Evolutionary conservation across 2,329 filamentous ascomycete genomes (phyloP), one percentile per base, ranked within the genome.

Genomic region (Fusarium cyanostomum): DNA sequence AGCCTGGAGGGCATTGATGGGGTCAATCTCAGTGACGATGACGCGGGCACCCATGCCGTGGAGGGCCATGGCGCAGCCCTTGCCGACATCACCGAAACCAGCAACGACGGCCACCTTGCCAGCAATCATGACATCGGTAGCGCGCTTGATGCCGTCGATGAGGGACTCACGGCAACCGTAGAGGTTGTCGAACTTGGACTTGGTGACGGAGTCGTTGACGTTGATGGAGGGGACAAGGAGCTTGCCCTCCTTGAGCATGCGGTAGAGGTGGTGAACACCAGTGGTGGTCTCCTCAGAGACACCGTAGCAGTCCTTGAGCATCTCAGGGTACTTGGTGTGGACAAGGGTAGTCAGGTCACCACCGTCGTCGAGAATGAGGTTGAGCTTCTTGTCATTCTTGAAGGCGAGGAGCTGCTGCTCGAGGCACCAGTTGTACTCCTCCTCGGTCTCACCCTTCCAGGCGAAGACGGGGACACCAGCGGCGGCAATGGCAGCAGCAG

Each of bases 101-200:
- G 95, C 95, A 72, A 99, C 95, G 71, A 98, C 94, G 70, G 92
- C 93, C 75, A 97, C 89, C 91, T 99, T 98, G 81, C 95, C 95
- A 77, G 95, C 95, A 86, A 98, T 94, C 95, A 99, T 99, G 82
- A 98, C 95, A 85, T 99, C 94, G 81, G 95, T 99, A 74, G 95
- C 94, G 85, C 94, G 94, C 92, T 98, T 99, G 89, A 99, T 98
- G 80, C 95, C 95, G 81, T 99, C 95, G 76, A 99, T 89, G 74
- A 99, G 91, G 67, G 94, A 97, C 86, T 98, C 95, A 79, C 93
- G 90, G 92, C 95, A 98, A 78, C 95, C 94, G 88, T 98, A 99
- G 70, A 98, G 85, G 90, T 99, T 99, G 89, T 98, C 95, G 80
- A 99, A 99, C 89, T 99, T 99, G 84, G 93, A 97, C 90, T 98